Evolutionary conservation across 805 yeast species (phyloP), one percentile per base, ranked within the genome.

Genomic region (Ogataea glucozyma): DNA sequence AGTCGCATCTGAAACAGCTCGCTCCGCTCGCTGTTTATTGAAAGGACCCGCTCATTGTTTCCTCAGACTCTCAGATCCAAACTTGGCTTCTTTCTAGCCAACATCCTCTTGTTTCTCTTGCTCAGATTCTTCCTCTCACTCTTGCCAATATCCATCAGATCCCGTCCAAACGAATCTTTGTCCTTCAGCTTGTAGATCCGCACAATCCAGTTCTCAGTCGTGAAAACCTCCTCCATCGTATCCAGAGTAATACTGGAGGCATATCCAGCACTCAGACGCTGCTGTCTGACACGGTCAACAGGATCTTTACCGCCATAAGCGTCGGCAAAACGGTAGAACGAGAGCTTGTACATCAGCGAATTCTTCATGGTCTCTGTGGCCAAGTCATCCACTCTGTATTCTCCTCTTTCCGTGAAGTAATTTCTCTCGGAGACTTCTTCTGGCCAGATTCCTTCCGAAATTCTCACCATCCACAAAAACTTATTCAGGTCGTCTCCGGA

Each of bases 371-470:
- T 75, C 20, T 79, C 71, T 2, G 97, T 70, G 12, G 98, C 98
- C 24, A 69, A 69, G 44, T 76, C 79, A 63, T 93, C 98, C 41
- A 93, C 84, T 57, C 81, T 81, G 65, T 88, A 93, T 65, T 89
- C 97, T 48, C 98, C 97, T 42, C 79, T 69, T 4, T 79, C 78
- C 17, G 90, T 85, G 75, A 90, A 93, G 69, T 71, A 93, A 52
- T 81, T 77, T 50, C 93, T 73, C 69, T 93, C 99, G 53, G 73
- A 76, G 46, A 93, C 82, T 61, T 93, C 98, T n/a, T 93, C 97
- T 1, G 99, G 99, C 99, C 99, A 93, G 47, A 93, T 88, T 41
- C 99, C 99, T 67, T 93, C 96, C n/a, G 97, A 79, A 53, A 93
- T 93, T 65, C 99, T 80, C 21, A 93, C 89, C 99, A 93, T 93